Conservation (phyloP, 495 filamentous ascomycete species). For the Aspergillus bridgeri region DNA sequence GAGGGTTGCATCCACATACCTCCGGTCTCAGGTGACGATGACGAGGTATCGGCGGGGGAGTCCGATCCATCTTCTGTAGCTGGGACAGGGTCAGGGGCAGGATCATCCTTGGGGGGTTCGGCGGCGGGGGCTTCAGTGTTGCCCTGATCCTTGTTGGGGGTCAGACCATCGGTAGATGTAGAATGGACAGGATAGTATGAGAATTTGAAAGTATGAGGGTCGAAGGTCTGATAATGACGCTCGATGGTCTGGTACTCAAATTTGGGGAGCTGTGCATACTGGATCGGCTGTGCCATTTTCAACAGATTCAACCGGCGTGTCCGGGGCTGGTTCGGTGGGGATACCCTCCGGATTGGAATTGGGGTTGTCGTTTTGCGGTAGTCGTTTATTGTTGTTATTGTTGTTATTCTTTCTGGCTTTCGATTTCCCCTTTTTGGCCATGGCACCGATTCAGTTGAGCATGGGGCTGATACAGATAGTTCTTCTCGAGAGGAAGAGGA, state of each 20-base stretch:
- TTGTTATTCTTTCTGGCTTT: conserved; percentile 40
- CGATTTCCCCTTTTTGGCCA: conserved; percentile 28
- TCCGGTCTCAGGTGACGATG: conserved; percentile 23
- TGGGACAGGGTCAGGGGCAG: conserved; percentile 16
- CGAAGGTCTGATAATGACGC: conserved; percentile 40
- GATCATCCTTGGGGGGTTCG: background rate
- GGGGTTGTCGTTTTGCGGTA: conserved; percentile 27
- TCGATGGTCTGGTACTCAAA: conserved; percentile 40
- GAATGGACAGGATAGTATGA: conserved; percentile 35
- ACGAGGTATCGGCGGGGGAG: conserved; percentile 22
- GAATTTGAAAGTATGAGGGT: conserved; percentile 33
- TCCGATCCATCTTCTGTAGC: conserved; percentile 20
- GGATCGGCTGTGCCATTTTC: conserved; percentile 35
- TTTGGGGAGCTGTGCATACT: conserved; percentile 43
- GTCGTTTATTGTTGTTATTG: conserved; percentile 24
- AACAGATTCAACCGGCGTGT: conserved; percentile 28
- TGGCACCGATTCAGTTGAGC: conserved; percentile 28
- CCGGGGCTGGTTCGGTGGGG: conserved; percentile 20
- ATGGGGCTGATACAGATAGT: conserved; percentile 28
- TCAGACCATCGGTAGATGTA: conserved; percentile 34
- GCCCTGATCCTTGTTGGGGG: conserved; percentile 38
- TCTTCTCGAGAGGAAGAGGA: conserved; percentile 23
- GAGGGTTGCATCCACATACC: conserved; percentile 21
- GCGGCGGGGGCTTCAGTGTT: conserved; percentile 14
- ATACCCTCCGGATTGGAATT: conserved; percentile 21